Conservation (phyloP, 108 stramenopile genomes). For the Licmophora abbreviata region DNA sequence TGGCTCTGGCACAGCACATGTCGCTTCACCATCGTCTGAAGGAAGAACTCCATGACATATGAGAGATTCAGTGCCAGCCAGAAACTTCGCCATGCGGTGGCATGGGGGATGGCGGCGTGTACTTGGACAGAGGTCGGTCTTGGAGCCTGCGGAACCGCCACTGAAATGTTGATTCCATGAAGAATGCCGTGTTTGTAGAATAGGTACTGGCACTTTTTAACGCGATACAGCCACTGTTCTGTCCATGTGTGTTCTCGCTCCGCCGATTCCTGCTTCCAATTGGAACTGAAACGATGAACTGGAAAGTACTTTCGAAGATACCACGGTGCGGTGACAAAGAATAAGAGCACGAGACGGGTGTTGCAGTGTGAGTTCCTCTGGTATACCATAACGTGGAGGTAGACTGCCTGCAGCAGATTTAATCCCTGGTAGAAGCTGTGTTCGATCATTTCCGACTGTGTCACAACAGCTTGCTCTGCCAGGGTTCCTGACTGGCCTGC, state of each 20-base stretch:
- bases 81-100: constrained; percentile 46
- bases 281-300: constrained; percentile 67
- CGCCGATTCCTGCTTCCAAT: constrained; percentile 37
- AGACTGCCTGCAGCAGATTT: constrained; percentile 63
- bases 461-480: constrained; percentile 60
- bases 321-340: constrained; percentile 68
- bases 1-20: constrained; percentile 26
- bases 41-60: constrained; percentile 86
- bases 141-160: constrained; percentile 14
- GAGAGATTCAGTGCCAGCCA: constrained; percentile 66
- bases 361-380: neutral
- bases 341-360: too few species aligned
- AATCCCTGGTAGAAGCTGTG: constrained; percentile 79
- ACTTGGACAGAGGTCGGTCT: too few species aligned
- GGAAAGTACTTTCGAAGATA: constrained; percentile 43
- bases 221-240: constrained; percentile 55
- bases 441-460: constrained; percentile 81
- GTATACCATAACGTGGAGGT: constrained; percentile 34
- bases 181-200: constrained; percentile 83
- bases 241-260: constrained; percentile 11
- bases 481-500: constrained; percentile 65
- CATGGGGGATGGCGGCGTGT: neutral
- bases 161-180: constrained; percentile 70
- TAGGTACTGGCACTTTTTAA: constrained; percentile 81
- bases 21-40: constrained; percentile 76